phyloP scores from a whole-genome alignment of 495 filamentous ascomycete genomes.

The Neurospora sp. region DNA sequence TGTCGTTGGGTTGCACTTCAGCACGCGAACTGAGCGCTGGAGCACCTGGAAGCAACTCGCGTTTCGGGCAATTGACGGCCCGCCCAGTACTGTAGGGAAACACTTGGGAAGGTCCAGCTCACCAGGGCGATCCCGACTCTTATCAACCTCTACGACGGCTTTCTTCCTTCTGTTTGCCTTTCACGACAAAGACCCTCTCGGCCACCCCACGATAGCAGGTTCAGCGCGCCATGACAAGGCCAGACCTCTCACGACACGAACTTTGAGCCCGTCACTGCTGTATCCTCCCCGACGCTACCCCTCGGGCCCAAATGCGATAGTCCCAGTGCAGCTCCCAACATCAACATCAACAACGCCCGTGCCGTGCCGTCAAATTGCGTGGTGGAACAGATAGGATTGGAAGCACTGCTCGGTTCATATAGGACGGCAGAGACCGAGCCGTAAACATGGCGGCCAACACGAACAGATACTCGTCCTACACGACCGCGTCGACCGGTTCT shows the following conservation, averaged over 20 bases:
- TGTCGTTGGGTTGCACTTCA: not conserved
- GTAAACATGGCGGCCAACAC: constrained; percentile 42
- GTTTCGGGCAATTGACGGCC: constrained; percentile 9
- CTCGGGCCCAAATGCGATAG: constrained; percentile 9
- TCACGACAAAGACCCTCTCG: not conserved
- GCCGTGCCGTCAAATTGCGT: not conserved
- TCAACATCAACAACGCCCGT: constrained; percentile 1
- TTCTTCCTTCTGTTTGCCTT: not conserved
- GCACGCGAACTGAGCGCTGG: not conserved
- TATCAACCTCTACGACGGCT: not conserved
- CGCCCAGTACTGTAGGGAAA: constrained; percentile 1
- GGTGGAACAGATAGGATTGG: not conserved
- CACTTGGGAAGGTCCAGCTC: not conserved
- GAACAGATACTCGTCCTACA: constrained; percentile 46
- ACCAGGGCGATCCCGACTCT: not conserved
- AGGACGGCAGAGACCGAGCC: constrained; percentile 1
- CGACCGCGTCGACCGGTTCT: constrained; percentile 34
- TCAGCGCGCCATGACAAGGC: not conserved
- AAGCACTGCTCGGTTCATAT: not conserved
- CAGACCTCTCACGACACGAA: not conserved
- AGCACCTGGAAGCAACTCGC: not conserved
- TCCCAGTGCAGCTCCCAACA: not conserved
- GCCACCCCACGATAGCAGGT: not conserved
- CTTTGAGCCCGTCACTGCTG: not conserved
- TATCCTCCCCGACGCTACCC: not conserved